Conservation (phyloP, 257 asterid genomes). For the Oldenlandia corymbosa region DNA sequence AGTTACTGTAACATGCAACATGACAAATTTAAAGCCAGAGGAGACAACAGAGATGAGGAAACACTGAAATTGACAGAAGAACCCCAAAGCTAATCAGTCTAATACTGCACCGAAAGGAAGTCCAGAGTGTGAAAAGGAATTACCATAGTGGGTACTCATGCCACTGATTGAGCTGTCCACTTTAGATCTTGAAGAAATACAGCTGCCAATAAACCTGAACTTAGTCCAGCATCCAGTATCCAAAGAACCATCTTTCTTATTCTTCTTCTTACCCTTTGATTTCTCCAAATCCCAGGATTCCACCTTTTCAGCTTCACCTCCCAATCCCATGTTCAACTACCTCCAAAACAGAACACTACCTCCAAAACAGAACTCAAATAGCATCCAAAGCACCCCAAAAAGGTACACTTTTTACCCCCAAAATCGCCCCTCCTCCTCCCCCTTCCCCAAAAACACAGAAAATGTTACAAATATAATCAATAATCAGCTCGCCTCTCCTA, state of each 20-base stretch:
- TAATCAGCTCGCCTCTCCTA: constrained; percentile 3
- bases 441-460: not conserved
- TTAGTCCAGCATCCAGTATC: constrained; percentile 73
- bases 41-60: not conserved
- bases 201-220: constrained; percentile 66
- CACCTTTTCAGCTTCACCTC: constrained; percentile 37
- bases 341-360: constrained; percentile 34
- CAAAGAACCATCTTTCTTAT: constrained; percentile 27
- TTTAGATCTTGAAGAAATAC: constrained; percentile 96
- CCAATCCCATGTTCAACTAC: constrained; percentile 57
- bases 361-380: constrained; percentile 33
- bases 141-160: constrained; percentile 75
- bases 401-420: constrained; percentile 13
- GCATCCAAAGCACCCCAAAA: constrained; percentile 19
- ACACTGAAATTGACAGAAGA: not conserved
- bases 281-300: constrained; percentile 48
- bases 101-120: not conserved
- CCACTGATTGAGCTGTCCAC: constrained; percentile 93
- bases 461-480: not conserved
- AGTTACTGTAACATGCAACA: constrained; percentile 3
- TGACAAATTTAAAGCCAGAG: not conserved
- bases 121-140: constrained; percentile 3
- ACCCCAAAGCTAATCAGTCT: not conserved
- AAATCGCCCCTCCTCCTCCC: constrained; percentile 9
- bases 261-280: constrained; percentile 33